A percentile compares a stretch with the other conserved stretches of the same genome.
Conservation (phyloP, 768 basidiomycete species). For the Panaeolus cyanescens region DNA sequence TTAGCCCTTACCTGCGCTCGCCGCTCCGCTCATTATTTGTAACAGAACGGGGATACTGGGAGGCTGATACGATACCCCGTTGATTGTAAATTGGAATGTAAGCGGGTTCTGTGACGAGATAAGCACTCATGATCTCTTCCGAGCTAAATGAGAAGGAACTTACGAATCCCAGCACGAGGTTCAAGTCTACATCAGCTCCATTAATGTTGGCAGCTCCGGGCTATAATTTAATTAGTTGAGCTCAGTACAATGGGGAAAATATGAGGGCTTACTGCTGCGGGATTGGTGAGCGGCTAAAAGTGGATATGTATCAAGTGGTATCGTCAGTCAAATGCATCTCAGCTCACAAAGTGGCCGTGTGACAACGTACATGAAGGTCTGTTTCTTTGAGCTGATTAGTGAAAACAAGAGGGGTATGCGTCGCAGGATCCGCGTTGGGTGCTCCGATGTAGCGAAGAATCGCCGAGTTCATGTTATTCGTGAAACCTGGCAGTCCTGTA, state of each 20-base stretch:
- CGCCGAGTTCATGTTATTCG: slow-evolving; percentile 35
- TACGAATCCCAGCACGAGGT: slow-evolving; percentile 9
- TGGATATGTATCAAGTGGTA: background rate
- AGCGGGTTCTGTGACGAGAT: background rate
- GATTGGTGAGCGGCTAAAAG: background rate
- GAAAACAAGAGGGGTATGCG: background rate
- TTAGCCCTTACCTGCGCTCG: slow-evolving; percentile 6
- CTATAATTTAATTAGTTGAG: background rate
- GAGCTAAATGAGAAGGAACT: background rate
- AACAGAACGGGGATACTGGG: slow-evolving; percentile 43
- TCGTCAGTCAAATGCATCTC: background rate
- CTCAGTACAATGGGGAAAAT: background rate
- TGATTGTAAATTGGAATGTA: slow-evolving; percentile 28
- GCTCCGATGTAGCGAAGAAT: slow-evolving; percentile 41
- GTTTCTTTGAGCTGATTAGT: slow-evolving; percentile 3
- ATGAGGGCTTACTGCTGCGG: background rate
- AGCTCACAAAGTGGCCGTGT: background rate
- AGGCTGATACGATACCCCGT: slow-evolving; percentile 26
- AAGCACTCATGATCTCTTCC: background rate
- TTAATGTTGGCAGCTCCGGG: background rate
- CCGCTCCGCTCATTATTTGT: slow-evolving; percentile 44
- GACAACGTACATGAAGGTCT: background rate
- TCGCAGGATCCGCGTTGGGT: slow-evolving; percentile 26
- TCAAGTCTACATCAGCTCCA: slow-evolving; percentile 2
- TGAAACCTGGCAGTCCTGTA: slow-evolving; percentile 16